Base-by-base conservation (phyloP, 2,329 filamentous ascomycete species). In the Fusarium newnesense region DNA sequence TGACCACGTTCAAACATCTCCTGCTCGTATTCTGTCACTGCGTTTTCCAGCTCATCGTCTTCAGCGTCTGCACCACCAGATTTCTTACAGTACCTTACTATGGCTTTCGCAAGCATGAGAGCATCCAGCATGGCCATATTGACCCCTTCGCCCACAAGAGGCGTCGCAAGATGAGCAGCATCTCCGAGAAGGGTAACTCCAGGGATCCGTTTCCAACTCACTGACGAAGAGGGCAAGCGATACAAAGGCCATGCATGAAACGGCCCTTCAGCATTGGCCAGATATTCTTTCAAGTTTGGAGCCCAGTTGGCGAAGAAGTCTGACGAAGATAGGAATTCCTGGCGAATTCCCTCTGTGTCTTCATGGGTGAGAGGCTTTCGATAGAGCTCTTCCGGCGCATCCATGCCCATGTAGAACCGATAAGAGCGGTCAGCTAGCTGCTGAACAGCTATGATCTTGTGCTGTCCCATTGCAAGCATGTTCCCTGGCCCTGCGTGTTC, bases 101-200 rank as follows among this genome's bases (percentile, higher is more conserved):
- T 80, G 18, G 77, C 49, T 0, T 81, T 82, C 3, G 68, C 44
- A 7, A 90, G 77, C 19, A 85, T 78, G n/a, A 87, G 72, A 1
- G 86, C 81, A 74, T 90, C 87, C 40, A 80, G 77, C 84, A 90
- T 85, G 1, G 84, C 87, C 6, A 84, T 73, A 70, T 90, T 89
- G 42, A 88, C 87, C 3, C 88, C 87, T 54, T 87, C 87, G 7
- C 88, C 88, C 0, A 84, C 84, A 64, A 84, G 86, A 0, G 86
- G 85, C 7, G 83, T 84, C 83, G 88, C 87, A 18, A 89, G 72
- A 76, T 90, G 87, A 12, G 87, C 87, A 2, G 87, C 86, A 72
- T 90, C 87, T 7, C 88, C 88, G 24, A 90, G 77, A 18, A 90
- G 77, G 0, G 88, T 87, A 7, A 85, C 80, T 7, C 86, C 85